Conservation (phyloP, 2,329 filamentous ascomycete genomes). For the Pseudocercospora fuligena region DNA sequence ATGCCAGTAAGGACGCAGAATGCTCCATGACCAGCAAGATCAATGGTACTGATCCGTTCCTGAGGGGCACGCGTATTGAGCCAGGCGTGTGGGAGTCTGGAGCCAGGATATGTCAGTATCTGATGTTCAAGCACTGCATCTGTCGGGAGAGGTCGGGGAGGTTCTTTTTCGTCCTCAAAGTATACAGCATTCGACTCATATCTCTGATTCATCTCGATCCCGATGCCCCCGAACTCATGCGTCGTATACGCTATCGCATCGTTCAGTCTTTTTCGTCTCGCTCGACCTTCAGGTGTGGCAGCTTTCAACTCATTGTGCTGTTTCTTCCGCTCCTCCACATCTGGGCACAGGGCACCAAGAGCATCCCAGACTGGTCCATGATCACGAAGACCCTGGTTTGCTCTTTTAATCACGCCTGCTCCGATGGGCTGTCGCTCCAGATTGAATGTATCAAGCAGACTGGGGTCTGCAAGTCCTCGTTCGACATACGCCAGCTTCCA, state of each 20-base stretch:
- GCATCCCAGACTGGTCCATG: constrained; percentile 47
- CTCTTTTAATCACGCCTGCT: constrained; percentile 56
- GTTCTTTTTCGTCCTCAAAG: constrained; percentile 35
- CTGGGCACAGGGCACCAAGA: constrained; percentile 34
- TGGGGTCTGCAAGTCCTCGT: constrained; percentile 27
- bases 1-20: constrained; percentile 55
- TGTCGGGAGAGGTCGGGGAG: constrained; percentile 29
- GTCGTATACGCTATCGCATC: constrained; percentile 38
- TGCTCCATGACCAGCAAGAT: constrained; percentile 61
- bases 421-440: constrained; percentile 46
- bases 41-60: constrained; percentile 52
- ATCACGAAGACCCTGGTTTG: constrained; percentile 62
- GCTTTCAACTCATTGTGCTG: constrained; percentile 38
- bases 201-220: constrained; percentile 64
- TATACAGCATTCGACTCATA: constrained; percentile 53
- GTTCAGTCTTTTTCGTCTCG: constrained; percentile 44
- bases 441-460: constrained; percentile 38
- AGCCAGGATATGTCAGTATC: constrained; percentile 61
- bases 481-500: constrained; percentile 32
- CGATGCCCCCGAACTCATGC: constrained; percentile 58
- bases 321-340: constrained; percentile 36
- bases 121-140: constrained; percentile 36
- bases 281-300: constrained; percentile 37
- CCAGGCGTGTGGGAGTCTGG: constrained; percentile 67
- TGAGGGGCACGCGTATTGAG: constrained; percentile 49